Percentiles rank a stretch among this genome's conserved stretches.
These are phyloP conservation scores for Didymella exigua DNA, from an alignment of 2,329 filamentous ascomycete genomes.

Conservation along the genomic window DNA sequence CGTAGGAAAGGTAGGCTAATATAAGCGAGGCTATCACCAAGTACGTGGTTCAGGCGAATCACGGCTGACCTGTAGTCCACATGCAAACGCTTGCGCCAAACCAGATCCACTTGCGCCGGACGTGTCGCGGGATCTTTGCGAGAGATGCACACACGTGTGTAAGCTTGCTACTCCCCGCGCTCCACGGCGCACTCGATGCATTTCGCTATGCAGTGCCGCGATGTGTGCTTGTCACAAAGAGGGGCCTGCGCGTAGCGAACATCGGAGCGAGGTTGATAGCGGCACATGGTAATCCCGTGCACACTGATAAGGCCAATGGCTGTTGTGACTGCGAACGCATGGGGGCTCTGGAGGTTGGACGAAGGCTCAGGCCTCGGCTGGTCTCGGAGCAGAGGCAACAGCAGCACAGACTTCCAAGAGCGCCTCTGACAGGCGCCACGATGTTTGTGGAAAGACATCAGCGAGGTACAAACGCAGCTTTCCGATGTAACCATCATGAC, in stretches of 20 bases:
- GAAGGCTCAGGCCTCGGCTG: conserved; percentile 38
- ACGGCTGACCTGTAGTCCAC: conserved; percentile 41
- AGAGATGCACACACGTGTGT: conserved; percentile 11
- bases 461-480: conserved; percentile 1
- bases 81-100: conserved; percentile 19
- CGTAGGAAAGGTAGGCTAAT: conserved; percentile 22
- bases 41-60: conserved; percentile 48
- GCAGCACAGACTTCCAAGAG: not conserved
- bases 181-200: not conserved
- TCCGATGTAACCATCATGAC: conserved; percentile 13
- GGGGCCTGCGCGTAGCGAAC: conserved; percentile 30
- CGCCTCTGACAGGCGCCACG: not conserved
- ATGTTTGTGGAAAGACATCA: conserved; percentile 2
- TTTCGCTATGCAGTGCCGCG: conserved; percentile 3
- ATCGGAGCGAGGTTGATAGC: conserved; percentile 31
- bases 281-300: conserved; percentile 30
- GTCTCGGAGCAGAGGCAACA: conserved; percentile 27
- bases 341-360: conserved; percentile 23
- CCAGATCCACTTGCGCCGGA: conserved; percentile 2
- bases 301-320: conserved; percentile 41
- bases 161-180: conserved; percentile 19
- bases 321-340: conserved; percentile 32
- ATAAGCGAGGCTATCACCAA: conserved; percentile 45
- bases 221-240: conserved; percentile 9
- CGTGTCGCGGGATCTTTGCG: conserved; percentile 2